These are phyloP conservation scores for Oryza longistaminata DNA, from an alignment of 176 grass and related monocot species.

Conservation along the genomic window DNA sequence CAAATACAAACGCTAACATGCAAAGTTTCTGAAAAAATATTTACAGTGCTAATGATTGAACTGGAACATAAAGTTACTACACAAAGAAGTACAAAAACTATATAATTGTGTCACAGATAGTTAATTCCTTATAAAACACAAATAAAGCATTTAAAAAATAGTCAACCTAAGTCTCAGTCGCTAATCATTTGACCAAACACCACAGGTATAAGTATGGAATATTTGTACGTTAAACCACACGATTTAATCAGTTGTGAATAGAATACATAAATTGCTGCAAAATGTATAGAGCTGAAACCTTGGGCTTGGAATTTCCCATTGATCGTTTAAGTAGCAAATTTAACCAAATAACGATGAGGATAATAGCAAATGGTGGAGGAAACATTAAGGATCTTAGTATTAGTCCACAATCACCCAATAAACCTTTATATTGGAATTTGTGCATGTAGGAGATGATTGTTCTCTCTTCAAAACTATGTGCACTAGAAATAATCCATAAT, in stretches of 20 bases:
- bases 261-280: not conserved
- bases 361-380: constrained; percentile 13
- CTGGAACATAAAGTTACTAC: constrained; percentile 11
- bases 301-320: not conserved
- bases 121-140: constrained; percentile 8
- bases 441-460: not conserved
- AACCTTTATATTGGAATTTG: not conserved
- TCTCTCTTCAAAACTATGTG: not conserved
- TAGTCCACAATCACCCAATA: not conserved
- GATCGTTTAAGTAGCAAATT: not conserved
- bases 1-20: constrained; percentile 1
- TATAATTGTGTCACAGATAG: not conserved
- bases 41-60: constrained; percentile 1
- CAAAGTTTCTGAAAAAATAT: constrained; percentile 12
- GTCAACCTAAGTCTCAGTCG: not conserved
- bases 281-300: not conserved
- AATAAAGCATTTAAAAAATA: constrained; percentile 3
- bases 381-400: not conserved
- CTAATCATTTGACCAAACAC: constrained; percentile 11
- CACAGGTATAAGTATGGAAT: constrained; percentile 2
- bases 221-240: not conserved
- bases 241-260: constrained; percentile 5
- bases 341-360: not conserved
- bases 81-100: not conserved
- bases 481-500: not conserved